Evolutionary conservation across 164 flowering plant species (phyloP), one percentile per base, ranked within the genome.

Genomic region (Macadamia integrifolia): DNA sequence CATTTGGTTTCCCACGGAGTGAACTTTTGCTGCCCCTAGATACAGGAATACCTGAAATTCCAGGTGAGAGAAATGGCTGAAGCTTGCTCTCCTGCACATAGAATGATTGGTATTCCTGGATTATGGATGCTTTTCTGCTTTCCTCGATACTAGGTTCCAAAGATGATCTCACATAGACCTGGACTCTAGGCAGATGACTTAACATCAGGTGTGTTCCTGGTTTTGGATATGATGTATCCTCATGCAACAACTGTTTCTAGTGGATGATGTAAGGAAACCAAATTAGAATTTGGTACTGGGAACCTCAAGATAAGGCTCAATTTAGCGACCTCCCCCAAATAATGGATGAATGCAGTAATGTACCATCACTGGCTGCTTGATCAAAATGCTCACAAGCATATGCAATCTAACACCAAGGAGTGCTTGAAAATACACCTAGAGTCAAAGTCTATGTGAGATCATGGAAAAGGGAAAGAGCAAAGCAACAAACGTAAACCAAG

Each of bases 371-470:
- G 61, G 86, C 77, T 31, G 98, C 93, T 74, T 90, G 93, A 72
- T 86, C 86, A 74, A 87, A 94, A 78, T 94, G 96, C 75, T 94
- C n/a, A 90, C 87, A 62, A 94, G 98, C 97, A 90, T 61, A 8
- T 15, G 1, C 23, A 35, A 35, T 2, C 48, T 31, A 68, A n/a
- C 13, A 15, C 40, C 8, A 66, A 11, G 35, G 53, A 15, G 29
- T 31, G 31, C 6, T 17, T 2, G 1, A 44, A 55, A 53, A 17
- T 35, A 2, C 3, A 35, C 23, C 23, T 23, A 23, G 23, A 23
- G 23, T 23, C 23, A 23, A 23, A 23, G 23, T 23, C 23, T 35
- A 35, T 46, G 50, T 46, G 50, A 46, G 50, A 35, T 2, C 40
- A 35, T 2, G 40, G 1, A 46, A 46, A 46, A 46, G 3, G n/a